A percentile compares a stretch with the other conserved stretches of the same genome.
Evolutionary conservation across 1,284 basidiomycete genomes (phyloP).

Genomic region (Tetrapyrgos nigripes): DNA sequence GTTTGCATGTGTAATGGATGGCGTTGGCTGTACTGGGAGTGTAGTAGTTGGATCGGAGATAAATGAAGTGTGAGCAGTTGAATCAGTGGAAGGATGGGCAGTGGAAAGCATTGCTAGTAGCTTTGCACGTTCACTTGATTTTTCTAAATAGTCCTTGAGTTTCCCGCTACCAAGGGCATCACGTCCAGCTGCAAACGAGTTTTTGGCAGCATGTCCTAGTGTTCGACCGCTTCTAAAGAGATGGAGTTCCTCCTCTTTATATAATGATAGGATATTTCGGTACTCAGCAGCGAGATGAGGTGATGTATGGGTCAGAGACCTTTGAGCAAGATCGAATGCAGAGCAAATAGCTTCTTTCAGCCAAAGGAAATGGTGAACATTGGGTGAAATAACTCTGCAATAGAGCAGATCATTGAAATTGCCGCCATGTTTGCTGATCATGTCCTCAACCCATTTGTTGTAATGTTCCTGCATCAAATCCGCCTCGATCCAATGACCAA

Average conservation of each 20-base stretch:
- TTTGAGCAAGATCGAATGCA: background rate
- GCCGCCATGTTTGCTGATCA: background rate
- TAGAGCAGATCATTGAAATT: slow-evolving; percentile 2
- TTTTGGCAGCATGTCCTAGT: background rate
- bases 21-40: no score
- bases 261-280: background rate
- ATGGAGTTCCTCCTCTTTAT: background rate
- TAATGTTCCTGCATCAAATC: slow-evolving; percentile 6
- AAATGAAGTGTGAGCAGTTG: no score
- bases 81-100: no score
- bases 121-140: background rate
- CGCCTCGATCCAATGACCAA: background rate
- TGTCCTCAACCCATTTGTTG: background rate
- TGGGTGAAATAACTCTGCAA: slow-evolving; percentile 2
- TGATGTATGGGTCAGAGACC: background rate
- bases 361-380: background rate
- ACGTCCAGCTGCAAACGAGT: background rate
- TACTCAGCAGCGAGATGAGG: background rate
- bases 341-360: background rate
- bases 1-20: no score
- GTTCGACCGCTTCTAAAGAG: background rate
- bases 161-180: background rate
- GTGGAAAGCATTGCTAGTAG: no score
- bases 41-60: no score
- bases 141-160: background rate